phyloP scores from a whole-genome alignment of 495 filamentous ascomycete genomes.

The Trichoderma asperelloides region DNA sequence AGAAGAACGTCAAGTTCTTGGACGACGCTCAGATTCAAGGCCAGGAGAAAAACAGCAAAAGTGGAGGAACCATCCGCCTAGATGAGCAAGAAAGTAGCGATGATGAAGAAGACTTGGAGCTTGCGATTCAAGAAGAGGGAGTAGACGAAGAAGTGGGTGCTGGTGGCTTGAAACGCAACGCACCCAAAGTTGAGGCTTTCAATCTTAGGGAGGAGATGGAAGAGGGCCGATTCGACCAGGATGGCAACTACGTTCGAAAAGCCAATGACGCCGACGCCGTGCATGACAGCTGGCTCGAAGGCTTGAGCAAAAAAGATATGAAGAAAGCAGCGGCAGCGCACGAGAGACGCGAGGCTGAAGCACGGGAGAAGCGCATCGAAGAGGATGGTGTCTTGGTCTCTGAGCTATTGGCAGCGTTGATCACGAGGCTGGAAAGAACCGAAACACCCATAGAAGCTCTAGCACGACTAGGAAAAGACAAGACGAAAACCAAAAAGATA shows the following conservation, averaged over 20 bases:
- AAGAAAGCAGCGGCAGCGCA: constrained; percentile 78
- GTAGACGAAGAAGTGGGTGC: constrained; percentile 83
- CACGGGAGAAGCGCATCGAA: constrained; percentile 53
- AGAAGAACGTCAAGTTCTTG: constrained; percentile 72
- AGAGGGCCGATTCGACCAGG: constrained; percentile 83
- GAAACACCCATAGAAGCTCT: constrained; percentile 89
- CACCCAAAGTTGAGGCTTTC: constrained; percentile 93
- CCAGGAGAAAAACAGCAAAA: constrained; percentile 64
- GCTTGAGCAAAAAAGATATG: constrained; percentile 88
- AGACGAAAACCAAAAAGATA: constrained; percentile 46
- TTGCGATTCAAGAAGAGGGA: constrained; percentile 56
- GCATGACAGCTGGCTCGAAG: constrained; percentile 88
- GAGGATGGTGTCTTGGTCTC: constrained; percentile 67
- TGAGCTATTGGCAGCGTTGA: constrained; percentile 65
- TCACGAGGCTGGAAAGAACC: constrained; percentile 62
- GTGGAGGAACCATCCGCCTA: constrained; percentile 54
- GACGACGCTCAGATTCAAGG: constrained; percentile 73
- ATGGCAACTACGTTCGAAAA: constrained; percentile 87
- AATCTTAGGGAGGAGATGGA: constrained; percentile 88
- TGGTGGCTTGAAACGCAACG: constrained; percentile 84
- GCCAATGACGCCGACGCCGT: constrained; percentile 80
- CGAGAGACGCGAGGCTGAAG: constrained; percentile 73
- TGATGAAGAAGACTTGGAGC: constrained; percentile 59
- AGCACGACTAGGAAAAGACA: constrained; percentile 64
- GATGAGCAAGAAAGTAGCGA: constrained; percentile 57